Evolutionary conservation across 2,329 filamentous ascomycete genomes (phyloP), one percentile per base, ranked within the genome.

Genomic region (Fusarium verticillioides): DNA sequence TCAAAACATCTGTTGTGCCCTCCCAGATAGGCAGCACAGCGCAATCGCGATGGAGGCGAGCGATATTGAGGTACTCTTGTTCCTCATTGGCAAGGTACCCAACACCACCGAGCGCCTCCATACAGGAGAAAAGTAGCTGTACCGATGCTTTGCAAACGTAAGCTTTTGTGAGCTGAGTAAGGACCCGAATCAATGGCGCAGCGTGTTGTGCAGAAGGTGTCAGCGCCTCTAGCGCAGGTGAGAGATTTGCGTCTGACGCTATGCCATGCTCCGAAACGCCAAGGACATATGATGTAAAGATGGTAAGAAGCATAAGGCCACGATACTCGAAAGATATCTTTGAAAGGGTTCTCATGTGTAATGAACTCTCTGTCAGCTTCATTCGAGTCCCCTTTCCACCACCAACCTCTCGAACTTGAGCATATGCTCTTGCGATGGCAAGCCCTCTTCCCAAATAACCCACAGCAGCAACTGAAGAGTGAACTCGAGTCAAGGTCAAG

Each of bases 1-100:
- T 89, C 62, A 94, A 84, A 10, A 94, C 90, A 75, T 93, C 91
- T 0, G 91, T 93, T 0, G 92, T 94, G 2, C 92, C 91, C 79
- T 93, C 91, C 90, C 91, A 93, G 54, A 94, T 93, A 19, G 88
- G 86, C 57, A 89, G 82, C 6, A 93, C 92, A 12, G 82, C 84
- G 4, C 87, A 88, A 74, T 94, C 92, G 12, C 93, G 87, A 75
- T 90, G 90, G 2, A 94, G 83, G 11, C 91, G 86, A 1, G 91
- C 87, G 7, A 94, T 82, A 75, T 94, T 94, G 64, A 93, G 83
- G 42, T 89, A 86, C 56, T 90, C 89, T 65, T 90, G 88, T 66
- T 89, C 87, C 42, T 87, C 84, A 74, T 92, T 92, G 75, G 90
- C 85, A 30, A 91, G 85, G 73, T 92, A 93, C 1, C 91, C 91